Conservation (phyloP, 2,329 filamentous ascomycete genomes). For the Alternaria postmessia region DNA sequence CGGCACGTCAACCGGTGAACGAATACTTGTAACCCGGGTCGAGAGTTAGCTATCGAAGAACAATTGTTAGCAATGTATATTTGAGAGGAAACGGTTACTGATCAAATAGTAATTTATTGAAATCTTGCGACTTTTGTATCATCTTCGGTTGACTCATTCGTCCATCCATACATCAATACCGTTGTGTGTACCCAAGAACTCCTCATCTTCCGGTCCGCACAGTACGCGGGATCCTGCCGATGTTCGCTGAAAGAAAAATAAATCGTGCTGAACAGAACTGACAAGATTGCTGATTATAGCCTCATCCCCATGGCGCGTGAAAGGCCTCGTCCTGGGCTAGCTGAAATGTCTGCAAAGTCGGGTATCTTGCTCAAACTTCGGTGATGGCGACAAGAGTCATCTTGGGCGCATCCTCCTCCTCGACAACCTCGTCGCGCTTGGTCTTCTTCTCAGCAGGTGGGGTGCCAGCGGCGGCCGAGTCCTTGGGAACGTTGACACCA, state of each 20-base stretch:
- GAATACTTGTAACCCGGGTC: too few relatives aligned
- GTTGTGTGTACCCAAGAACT: slow-evolving; percentile 3
- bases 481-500: slow-evolving; percentile 49
- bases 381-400: slow-evolving; percentile 53
- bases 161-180: slow-evolving; percentile 3
- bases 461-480: slow-evolving; percentile 50
- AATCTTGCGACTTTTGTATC: slow-evolving; percentile 3
- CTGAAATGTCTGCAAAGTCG: background rate
- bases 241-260: slow-evolving; percentile 16
- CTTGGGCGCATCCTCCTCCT: slow-evolving; percentile 45
- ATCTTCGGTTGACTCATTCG: background rate
- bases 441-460: slow-evolving; percentile 13
- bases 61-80: too few relatives aligned
- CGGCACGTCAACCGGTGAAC: too few relatives aligned
- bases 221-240: slow-evolving; percentile 9
- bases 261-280: background rate
- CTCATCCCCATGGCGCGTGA: background rate
- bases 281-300: background rate
- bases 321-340: background rate
- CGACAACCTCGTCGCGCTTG: slow-evolving; percentile 43
- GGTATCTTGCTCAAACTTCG: slow-evolving; percentile 39
- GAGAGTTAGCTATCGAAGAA: too few relatives aligned
- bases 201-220: slow-evolving; percentile 19
- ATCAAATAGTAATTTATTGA: slow-evolving; percentile 17
- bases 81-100: background rate